Percentiles rank a stretch among this genome's conserved stretches.
These are phyloP conservation scores for Epichloe gansuensis DNA, from an alignment of 2,329 filamentous ascomycete genomes.

Conservation along the genomic window DNA sequence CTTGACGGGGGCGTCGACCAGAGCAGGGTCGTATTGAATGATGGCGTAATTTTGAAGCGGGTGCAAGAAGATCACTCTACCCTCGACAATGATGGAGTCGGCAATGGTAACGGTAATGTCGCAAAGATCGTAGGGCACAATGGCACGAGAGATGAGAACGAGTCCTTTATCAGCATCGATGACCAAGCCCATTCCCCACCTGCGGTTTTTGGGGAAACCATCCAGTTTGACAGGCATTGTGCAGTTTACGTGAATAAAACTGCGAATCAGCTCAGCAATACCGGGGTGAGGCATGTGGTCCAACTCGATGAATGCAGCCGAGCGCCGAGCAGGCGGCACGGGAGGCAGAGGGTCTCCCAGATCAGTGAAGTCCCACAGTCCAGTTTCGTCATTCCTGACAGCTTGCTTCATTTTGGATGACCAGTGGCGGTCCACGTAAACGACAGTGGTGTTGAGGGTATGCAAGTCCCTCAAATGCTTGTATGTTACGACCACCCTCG, in stretches of 20 bases:
- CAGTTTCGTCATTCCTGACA: constrained; percentile 77
- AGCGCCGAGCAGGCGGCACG: constrained; percentile 56
- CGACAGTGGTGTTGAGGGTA: constrained; percentile 83
- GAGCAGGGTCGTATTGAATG: constrained; percentile 81
- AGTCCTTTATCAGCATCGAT: constrained; percentile 93
- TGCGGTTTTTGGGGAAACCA: constrained; percentile 89
- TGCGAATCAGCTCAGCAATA: constrained; percentile 86
- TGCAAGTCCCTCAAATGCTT: constrained; percentile 92
- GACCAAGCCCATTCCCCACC: constrained; percentile 93
- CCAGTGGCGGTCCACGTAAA: constrained; percentile 93
- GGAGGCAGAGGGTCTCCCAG: constrained; percentile 71
- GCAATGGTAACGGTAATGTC: constrained; percentile 95
- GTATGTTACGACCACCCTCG: constrained; percentile 86
- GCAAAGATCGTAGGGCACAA: constrained; percentile 92
- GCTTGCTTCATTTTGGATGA: constrained; percentile 88
- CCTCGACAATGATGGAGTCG: constrained; percentile 88
- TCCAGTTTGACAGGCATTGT: constrained; percentile 93
- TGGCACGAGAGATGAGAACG: constrained; percentile 85
- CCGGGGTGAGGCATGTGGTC: constrained; percentile 79
- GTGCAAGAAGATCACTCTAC: constrained; percentile 90
- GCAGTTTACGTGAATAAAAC: constrained; percentile 87
- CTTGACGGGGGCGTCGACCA: constrained; percentile 89
- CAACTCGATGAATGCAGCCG: constrained; percentile 84
- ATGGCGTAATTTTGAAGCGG: constrained; percentile 95
- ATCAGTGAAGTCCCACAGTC: constrained; percentile 89